Percentiles rank a stretch among this genome's conserved stretches.
phyloP scores from a whole-genome alignment of 1,139 yeast species.

The Sugiyamaella novakii region DNA sequence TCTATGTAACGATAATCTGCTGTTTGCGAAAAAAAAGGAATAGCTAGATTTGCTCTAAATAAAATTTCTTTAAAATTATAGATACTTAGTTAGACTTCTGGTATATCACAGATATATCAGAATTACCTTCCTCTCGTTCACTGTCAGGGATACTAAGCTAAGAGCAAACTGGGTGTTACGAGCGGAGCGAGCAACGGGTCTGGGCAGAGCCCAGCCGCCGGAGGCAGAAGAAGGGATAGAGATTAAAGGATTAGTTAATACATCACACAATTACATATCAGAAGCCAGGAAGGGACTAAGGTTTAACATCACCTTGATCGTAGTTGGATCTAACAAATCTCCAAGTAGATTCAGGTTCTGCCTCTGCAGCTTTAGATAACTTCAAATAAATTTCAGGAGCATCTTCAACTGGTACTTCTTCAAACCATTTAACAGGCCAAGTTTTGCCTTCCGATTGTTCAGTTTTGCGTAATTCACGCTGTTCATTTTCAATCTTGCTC shows the following conservation, averaged over 20 bases:
- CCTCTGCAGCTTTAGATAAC: constrained; percentile 27
- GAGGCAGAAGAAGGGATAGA: neutral
- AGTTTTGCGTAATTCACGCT: constrained; percentile 73
- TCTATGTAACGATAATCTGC: too few relatives aligned
- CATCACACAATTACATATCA: neutral
- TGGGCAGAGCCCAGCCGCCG: constrained; percentile 4
- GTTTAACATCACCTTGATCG: constrained; percentile 33
- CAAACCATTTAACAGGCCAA: constrained; percentile 84
- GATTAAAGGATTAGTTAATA: neutral
- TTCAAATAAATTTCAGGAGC: constrained; percentile 29
- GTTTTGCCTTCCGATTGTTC: constrained; percentile 62
- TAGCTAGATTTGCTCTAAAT: too few relatives aligned
- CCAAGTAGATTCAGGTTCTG: constrained; percentile 37
- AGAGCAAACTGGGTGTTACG: neutral
- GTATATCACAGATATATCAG: too few relatives aligned
- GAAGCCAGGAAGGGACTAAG: constrained; percentile 25
- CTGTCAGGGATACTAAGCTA: too few relatives aligned
- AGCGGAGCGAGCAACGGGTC: neutral
- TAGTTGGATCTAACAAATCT: constrained; percentile 34
- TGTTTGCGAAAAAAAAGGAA: too few relatives aligned
- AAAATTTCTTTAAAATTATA: too few relatives aligned
- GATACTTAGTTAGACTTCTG: too few relatives aligned
- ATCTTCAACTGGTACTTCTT: constrained; percentile 29
- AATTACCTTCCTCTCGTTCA: too few relatives aligned
- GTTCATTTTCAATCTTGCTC: constrained; percentile 74